Base-by-base conservation (phyloP, 2,329 filamentous ascomycete species). In the Paracoccidioides brasiliensis region DNA sequence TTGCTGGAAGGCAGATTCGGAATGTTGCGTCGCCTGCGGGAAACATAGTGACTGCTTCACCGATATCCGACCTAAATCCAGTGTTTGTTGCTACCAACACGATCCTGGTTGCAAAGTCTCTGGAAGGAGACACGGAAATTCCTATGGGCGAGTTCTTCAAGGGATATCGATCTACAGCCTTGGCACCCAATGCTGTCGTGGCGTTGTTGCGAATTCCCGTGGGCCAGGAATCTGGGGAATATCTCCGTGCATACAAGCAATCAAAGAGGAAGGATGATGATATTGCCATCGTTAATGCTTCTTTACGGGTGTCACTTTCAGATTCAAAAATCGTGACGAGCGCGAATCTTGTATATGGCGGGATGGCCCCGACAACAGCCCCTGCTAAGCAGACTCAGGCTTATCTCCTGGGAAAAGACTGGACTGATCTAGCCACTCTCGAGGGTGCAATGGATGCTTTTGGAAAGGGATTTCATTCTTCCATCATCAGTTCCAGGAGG, bases 11-110 rank as follows among this genome's bases (percentile, higher is more conserved):
- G 49, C 93, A 98, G 66, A 97, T 98, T 65, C 81, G 93, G 63
- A 98, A 97, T 64, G 91, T 96, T n/a, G 93, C 91, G 35, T 96
- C 93, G 0, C 91, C 90, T 0, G 93, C 93, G 0, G 93, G 93
- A 45, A 98, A 97, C 64, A 72, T 98, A 37, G 90, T 86, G 1
- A 98, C 93, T 0, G 93, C 93, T 0, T 95, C 90, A 30, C 93
- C 93, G 0, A 98, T 97, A 48, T 96, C 91, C 0, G 93, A 98
- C 74, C 73, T 98, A 46, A 98, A 97, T 64, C 93, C 93, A 0
- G 89, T 96, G 0, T 84, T 98, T 52, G 86, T 96, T 68, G 90
- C 89, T 3, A 86, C 89, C 0, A 88, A 91, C 61, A 86, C 89
- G 1, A 82, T 85, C 0, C 72, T 97, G 4, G 77, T 96, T 22